Percentiles rank a stretch among this genome's conserved stretches.
phyloP scores from a whole-genome alignment of 352 stramenopile genomes.

The Pythium angustatum region DNA sequence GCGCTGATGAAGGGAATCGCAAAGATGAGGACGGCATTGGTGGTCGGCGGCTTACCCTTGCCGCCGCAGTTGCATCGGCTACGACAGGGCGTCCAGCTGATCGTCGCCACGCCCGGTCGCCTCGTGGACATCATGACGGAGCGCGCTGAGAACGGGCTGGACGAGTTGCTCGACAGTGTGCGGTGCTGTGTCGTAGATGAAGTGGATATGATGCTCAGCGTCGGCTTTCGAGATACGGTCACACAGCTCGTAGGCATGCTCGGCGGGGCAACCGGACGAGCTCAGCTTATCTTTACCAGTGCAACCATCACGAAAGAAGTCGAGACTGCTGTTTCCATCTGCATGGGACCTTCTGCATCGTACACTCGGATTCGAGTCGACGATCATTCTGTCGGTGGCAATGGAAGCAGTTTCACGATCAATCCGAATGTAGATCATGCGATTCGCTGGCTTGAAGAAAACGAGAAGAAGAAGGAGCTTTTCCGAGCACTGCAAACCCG shows the following conservation, averaged over 20 bases:
- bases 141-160: neutral
- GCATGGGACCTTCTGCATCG: neutral
- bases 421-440: slow-evolving; percentile 40
- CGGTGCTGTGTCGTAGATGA: slow-evolving; percentile 69
- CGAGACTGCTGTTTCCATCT: slow-evolving; percentile 36
- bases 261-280: neutral
- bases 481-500: slow-evolving; percentile 45
- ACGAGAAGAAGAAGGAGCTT: slow-evolving; percentile 58
- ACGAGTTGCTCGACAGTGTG: slow-evolving; percentile 32
- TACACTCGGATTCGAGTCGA: slow-evolving; percentile 44
- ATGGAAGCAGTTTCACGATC: slow-evolving; percentile 12
- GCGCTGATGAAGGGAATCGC: slow-evolving; percentile 51
- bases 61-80: slow-evolving; percentile 68
- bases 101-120: slow-evolving; percentile 66
- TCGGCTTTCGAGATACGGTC: slow-evolving; percentile 56
- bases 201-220: slow-evolving; percentile 72
- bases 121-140: slow-evolving; percentile 50
- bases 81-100: slow-evolving; percentile 52
- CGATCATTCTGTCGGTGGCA: neutral
- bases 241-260: slow-evolving; percentile 48
- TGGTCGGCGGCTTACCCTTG: slow-evolving; percentile 67
- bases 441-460: slow-evolving; percentile 55
- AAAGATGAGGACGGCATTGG: slow-evolving; percentile 65
- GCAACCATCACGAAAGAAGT: slow-evolving; percentile 55
- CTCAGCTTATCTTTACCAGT: slow-evolving; percentile 60